Evolutionary conservation across 1,139 yeast species (phyloP), one percentile per base, ranked within the genome.

Genomic region (Geotrichum klebahnii): DNA sequence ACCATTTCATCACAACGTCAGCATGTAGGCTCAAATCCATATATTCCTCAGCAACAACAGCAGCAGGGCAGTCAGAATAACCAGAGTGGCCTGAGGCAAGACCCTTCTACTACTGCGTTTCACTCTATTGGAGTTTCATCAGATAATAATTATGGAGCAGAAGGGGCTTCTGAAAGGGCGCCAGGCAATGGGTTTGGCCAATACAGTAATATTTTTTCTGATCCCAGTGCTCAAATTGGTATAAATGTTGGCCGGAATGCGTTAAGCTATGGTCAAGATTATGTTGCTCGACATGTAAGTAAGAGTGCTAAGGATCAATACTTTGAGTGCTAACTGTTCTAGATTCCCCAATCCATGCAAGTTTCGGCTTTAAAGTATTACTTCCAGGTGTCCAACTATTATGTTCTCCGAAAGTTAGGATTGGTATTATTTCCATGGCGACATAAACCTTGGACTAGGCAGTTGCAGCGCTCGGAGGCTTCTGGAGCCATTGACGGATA

Each of bases 201-300:
- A 42, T 64, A 62, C 44, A 47, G 59, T 45, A 70, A 72, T 54
- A 75, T 84, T 58, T 78, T 88, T 65, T 79, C 77, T 57, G 96
- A 87, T 62, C 94, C 96, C 19, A 79, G 88, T 4, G 79, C 95
- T 0, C 80, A 85, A 48, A 77, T 92, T 75, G 96, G 97, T 1
- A 78, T 92, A 32, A 96, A 87, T 62, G 81, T 90, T 55, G 96
- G 97, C 29, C 84, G 87, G 61, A 78, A 79, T 50, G 96, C 97
- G 3, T 78, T 92, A 48, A 81, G 70, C 54, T 76, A 75, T 33
- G 79, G 79, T 34, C 87, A 85, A 59, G 84, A 82, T 57, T 86
- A 85, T 65, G 69, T 88, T 61, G 87, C 84, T 57, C 82, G 81
- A 57, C 85, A 84, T 65, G 74, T 56, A 74, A 76, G 62, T 78